These are phyloP conservation scores for Colletotrichum viniferum DNA, from an alignment of 2,329 filamentous ascomycete genomes.

Conservation along the genomic window DNA sequence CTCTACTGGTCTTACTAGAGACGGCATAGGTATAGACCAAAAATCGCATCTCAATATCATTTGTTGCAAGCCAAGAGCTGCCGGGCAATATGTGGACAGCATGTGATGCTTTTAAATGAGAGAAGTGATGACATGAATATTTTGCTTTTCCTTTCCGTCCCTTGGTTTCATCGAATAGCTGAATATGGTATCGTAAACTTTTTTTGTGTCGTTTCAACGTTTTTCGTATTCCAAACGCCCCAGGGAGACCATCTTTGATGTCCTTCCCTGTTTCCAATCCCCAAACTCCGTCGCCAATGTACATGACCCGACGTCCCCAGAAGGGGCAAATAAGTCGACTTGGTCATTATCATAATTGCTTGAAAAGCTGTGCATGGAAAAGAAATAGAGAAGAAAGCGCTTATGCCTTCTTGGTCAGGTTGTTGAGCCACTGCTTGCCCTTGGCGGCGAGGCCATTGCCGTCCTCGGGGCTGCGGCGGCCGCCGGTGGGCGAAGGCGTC, in stretches of 20 bases:
- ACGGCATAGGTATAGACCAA: not conserved
- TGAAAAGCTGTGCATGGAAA: not conserved
- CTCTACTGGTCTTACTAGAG: not conserved
- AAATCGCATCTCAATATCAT: not conserved
- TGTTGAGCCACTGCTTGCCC: constrained; percentile 54
- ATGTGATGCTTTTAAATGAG: not conserved
- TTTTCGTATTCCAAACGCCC: constrained; percentile 2
- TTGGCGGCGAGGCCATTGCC: constrained; percentile 40
- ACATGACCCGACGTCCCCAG: not conserved
- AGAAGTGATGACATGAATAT: not conserved
- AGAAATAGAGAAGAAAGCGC: not conserved
- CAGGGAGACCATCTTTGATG: not conserved
- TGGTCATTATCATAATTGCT: not conserved
- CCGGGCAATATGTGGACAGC: not conserved
- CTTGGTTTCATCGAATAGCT: not conserved
- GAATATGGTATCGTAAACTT: constrained; percentile 16
- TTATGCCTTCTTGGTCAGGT: constrained; percentile 54
- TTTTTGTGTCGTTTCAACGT: constrained; percentile 15
- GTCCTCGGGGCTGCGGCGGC: constrained; percentile 17
- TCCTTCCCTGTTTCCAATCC: not conserved
- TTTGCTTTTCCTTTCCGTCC: not conserved
- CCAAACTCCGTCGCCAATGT: not conserved
- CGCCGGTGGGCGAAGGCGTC: constrained; percentile 6
- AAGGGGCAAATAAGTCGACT: not conserved
- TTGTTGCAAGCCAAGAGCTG: not conserved